Evolutionary conservation across 2,329 filamentous ascomycete species (phyloP), one percentile per base, ranked within the genome.

Genomic region (Trichoderma koningiopsis): DNA sequence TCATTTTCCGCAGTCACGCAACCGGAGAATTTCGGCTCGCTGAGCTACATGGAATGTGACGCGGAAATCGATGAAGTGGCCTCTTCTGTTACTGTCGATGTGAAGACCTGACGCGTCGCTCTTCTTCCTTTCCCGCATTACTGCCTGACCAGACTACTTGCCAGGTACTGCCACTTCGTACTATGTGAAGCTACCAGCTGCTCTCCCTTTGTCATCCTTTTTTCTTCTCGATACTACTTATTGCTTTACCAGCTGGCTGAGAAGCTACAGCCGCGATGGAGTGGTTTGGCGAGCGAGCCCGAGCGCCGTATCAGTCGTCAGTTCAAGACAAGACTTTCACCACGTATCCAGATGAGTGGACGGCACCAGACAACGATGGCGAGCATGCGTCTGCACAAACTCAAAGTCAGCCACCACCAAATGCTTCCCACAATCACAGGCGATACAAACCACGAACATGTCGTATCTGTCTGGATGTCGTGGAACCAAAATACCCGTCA

Each of bases 391-490:
- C 63, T 22, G 19, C 63, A 16, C 63, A 63, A 31, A 29, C 57
- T 37, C 68, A 63, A 22, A 31, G 31, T 37, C 68, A 56, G 11
- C 33, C 56, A 19, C 22, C 62, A 5, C 66, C 72, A 43, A 69
- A 52, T 5, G 31, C 53, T 37, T 13, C 55, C 19, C 64, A 37
- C 31, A 52, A 68, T 16, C 67, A 68, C 7, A 72, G 77, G 61
- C 86, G 88, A 71, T 95, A 92, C 78, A 87, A 88, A 47, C 86
- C 91, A 31, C 87, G 93, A 72, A 91, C 89, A 71, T 98, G 95
- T 80, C 91, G 95, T 69, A 97, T 98, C 72, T 98, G 95, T 78
- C 84, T 97, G 52, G 95, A 97, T 57, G 83, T 82, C 1, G 85
- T 86, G 70, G 76, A 85, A 19, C 84, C 87, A 4, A 84, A 81